Evolutionary conservation across 2,329 filamentous ascomycete species (phyloP).

Genomic region (Juglanconis sp.): DNA sequence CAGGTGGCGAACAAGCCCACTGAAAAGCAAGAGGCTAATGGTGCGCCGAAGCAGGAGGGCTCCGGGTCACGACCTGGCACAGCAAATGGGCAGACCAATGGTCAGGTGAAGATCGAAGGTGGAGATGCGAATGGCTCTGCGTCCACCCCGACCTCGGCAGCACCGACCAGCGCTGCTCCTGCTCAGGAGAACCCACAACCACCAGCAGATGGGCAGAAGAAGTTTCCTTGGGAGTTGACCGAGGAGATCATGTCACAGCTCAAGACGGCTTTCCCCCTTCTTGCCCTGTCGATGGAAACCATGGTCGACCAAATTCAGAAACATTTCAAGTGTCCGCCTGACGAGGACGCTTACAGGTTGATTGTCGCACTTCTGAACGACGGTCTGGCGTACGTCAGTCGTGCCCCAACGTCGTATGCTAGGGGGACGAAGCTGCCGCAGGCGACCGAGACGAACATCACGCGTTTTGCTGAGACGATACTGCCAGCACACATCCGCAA

Average conservation of each 20-base stretch:
- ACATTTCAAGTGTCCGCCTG: slow-evolving; percentile 97
- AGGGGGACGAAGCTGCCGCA: slow-evolving; percentile 86
- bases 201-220: slow-evolving; percentile 47
- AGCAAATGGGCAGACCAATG: slow-evolving; percentile 42
- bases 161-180: slow-evolving; percentile 15
- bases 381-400: slow-evolving; percentile 85
- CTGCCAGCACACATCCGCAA: slow-evolving; percentile 91
- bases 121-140: slow-evolving; percentile 29
- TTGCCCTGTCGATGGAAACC: slow-evolving; percentile 97
- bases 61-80: slow-evolving; percentile 46
- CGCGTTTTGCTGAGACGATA: slow-evolving; percentile 92
- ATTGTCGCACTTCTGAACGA: slow-evolving; percentile 98
- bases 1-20: slow-evolving; percentile 41
- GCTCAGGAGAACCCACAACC: slow-evolving; percentile 24
- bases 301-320: slow-evolving; percentile 99
- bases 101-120: slow-evolving; percentile 44
- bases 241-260: slow-evolving; percentile 94
- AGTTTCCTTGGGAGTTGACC: slow-evolving; percentile 92
- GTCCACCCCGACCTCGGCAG: slow-evolving; percentile 15
- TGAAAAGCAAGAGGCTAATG: slow-evolving; percentile 31
- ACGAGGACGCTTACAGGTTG: slow-evolving; percentile 94
- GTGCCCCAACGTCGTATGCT: slow-evolving; percentile 81
- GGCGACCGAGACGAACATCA: slow-evolving; percentile 94
- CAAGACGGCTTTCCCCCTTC: slow-evolving; percentile 93
- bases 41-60: neutral